phyloP scores from a whole-genome alignment of 306 rosid genomes.

The Lagenaria siceraria region DNA sequence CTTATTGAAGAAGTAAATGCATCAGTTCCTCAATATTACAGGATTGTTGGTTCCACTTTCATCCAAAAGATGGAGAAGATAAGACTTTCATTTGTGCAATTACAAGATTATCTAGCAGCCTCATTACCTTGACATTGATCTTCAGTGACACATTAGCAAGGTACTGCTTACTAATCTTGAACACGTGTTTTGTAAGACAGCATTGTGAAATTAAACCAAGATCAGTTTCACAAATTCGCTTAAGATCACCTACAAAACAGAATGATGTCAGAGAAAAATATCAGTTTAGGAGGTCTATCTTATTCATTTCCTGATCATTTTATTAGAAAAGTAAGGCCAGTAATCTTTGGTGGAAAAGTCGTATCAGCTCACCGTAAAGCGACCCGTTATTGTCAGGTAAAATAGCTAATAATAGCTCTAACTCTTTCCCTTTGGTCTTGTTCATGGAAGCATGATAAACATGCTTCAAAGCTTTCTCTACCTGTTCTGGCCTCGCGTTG shows the following conservation, averaged over 20 bases:
- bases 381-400: slow-evolving; percentile 91
- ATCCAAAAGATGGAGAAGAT: background rate
- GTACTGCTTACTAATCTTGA: slow-evolving; percentile 81
- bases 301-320: background rate
- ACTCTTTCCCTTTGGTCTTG: slow-evolving; percentile 79
- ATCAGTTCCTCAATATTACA: background rate
- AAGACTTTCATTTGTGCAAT: background rate
- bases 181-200: slow-evolving; percentile 87
- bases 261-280: background rate
- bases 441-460: slow-evolving; percentile 64
- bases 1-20: background rate
- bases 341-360: background rate
- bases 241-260: slow-evolving; percentile 65
- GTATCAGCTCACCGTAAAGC: slow-evolving; percentile 47
- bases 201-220: slow-evolving; percentile 87
- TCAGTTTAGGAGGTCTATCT: background rate
- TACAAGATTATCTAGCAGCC: background rate
- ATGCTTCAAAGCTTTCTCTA: slow-evolving; percentile 82
- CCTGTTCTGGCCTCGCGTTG: slow-evolving; percentile 83
- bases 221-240: slow-evolving; percentile 86
- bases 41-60: background rate
- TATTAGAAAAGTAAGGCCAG: background rate
- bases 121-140: slow-evolving; percentile 87
- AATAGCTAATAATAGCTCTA: slow-evolving; percentile 72
- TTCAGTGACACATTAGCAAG: slow-evolving; percentile 83